Percentiles rank a stretch among this genome's conserved stretches.
Conservation (phyloP, 805 yeast species). For the Starmera caribaea region DNA sequence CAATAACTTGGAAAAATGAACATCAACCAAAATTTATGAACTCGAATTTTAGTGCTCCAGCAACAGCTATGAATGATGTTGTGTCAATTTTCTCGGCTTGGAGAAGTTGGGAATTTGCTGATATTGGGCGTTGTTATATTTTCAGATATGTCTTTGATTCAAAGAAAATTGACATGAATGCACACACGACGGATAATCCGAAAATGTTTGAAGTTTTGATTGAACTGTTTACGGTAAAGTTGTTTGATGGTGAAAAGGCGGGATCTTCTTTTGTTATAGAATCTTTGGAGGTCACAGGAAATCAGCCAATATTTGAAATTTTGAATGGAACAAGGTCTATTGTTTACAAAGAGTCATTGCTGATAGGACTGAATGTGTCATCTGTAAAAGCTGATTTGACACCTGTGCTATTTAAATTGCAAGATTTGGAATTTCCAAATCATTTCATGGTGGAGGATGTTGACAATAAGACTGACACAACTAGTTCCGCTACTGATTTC, state of each 20-base stretch:
- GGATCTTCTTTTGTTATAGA: conserved; percentile 23
- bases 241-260: conserved; percentile 19
- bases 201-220: conserved; percentile 18
- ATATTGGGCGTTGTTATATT: conserved; percentile 45
- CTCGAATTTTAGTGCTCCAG: conserved; percentile 35
- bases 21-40: conserved; percentile 23
- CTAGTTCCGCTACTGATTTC: not conserved
- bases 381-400: not conserved
- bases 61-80: conserved; percentile 44
- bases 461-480: not conserved
- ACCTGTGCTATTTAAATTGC: not conserved
- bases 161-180: conserved; percentile 6
- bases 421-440: not conserved
- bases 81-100: conserved; percentile 57
- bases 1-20: conserved; percentile 36
- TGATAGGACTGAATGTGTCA: not conserved
- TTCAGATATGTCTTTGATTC: conserved; percentile 40
- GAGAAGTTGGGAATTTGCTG: conserved; percentile 88
- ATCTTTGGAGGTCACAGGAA: conserved; percentile 4
- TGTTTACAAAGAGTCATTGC: not conserved
- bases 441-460: not conserved
- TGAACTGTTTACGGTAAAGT: conserved; percentile 20
- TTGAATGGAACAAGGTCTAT: not conserved
- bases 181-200: conserved; percentile 1
- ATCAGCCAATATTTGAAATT: not conserved